Evolutionary conservation across 148 eudicot genomes (phyloP), one percentile per base, ranked within the genome.

Genomic region (Amaranthus palmeri): DNA sequence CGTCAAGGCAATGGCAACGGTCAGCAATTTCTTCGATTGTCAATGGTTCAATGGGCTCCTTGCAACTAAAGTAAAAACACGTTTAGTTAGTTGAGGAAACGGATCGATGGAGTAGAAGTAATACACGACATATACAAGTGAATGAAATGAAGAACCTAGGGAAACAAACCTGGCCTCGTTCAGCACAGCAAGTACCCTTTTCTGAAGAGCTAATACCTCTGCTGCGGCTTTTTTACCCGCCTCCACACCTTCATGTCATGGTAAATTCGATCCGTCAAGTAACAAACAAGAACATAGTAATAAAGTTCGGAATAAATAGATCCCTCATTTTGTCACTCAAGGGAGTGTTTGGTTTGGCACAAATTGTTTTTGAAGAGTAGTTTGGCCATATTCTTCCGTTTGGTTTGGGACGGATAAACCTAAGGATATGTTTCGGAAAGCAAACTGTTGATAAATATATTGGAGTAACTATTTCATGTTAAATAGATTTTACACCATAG

Each of bases 181-280:
- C 15, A 96, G 97, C 58, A 96, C 99, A 12, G 87, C 71, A 79
- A 96, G 86, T 71, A 96, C 99, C 62, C 97, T 89, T 75, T 96
- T 96, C 74, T 96, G 99, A 65, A 96, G 96, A 77, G 96, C 97
- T 67, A 96, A 79, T 68, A 96, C 95, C 82, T 90, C 99, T 75
- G 92, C 99, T 17, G 99, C 99, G 6, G 99, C 99, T 75, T 88
- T 96, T 82, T 92, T 96, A 66, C 97, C 99, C 56, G 99, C 99
- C 82, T 96, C 99, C 75, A 96, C 97, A 72, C 99, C 99, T 96
- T 78, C 7, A 76, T 60, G 46, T 36, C 49, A 67, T 54, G 65
- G 45, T 18, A 18, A 75, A 63, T 18, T 47, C 42, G 67, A 62
- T 60, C 18, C 42, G 51, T 17, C 36, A 64, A 65, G 65, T 54